phyloP scores from a whole-genome alignment of 805 yeast species.

The Kockiozyma suomiensis region DNA sequence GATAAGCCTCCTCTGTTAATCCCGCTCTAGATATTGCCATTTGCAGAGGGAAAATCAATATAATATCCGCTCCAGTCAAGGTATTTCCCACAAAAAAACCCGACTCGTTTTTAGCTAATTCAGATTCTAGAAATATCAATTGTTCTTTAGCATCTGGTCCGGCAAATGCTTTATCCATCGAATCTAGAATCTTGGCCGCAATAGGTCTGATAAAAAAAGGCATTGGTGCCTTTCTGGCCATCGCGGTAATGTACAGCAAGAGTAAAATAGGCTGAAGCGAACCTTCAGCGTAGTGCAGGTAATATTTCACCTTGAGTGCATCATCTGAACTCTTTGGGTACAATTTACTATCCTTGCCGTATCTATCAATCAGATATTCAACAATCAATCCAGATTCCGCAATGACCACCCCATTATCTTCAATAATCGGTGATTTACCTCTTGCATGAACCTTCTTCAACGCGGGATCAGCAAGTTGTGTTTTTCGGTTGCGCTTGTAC shows the following conservation, averaged over 20 bases:
- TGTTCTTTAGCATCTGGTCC: slow-evolving; percentile 49
- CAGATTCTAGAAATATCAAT: slow-evolving; percentile 49
- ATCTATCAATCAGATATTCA: slow-evolving; percentile 54
- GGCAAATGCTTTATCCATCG: slow-evolving; percentile 54
- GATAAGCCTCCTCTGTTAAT: slow-evolving; percentile 34
- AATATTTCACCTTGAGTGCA: slow-evolving; percentile 52
- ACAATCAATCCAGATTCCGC: slow-evolving; percentile 67
- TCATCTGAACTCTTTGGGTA: slow-evolving; percentile 43
- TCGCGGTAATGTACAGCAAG: slow-evolving; percentile 39
- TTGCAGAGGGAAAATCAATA: slow-evolving; percentile 52
- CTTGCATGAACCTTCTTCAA: slow-evolving; percentile 59
- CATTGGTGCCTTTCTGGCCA: slow-evolving; percentile 24
- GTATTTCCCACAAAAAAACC: slow-evolving; percentile 66
- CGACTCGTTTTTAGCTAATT: slow-evolving; percentile 47
- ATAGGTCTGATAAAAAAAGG: slow-evolving; percentile 54
- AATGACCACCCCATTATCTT: slow-evolving; percentile 47
- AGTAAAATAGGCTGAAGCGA: slow-evolving; percentile 56
- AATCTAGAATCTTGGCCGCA: slow-evolving; percentile 49
- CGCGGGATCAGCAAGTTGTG: slow-evolving; percentile 54
- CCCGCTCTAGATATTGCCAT: slow-evolving; percentile 18
- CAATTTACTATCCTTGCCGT: slow-evolving; percentile 45
- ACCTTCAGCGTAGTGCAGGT: slow-evolving; percentile 62
- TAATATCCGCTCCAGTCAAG: slow-evolving; percentile 63
- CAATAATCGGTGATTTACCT: slow-evolving; percentile 67
- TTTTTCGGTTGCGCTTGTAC: slow-evolving; percentile 53